Conservation (phyloP, 352 stramenopile species). For the Phytophthora palmivora region DNA sequence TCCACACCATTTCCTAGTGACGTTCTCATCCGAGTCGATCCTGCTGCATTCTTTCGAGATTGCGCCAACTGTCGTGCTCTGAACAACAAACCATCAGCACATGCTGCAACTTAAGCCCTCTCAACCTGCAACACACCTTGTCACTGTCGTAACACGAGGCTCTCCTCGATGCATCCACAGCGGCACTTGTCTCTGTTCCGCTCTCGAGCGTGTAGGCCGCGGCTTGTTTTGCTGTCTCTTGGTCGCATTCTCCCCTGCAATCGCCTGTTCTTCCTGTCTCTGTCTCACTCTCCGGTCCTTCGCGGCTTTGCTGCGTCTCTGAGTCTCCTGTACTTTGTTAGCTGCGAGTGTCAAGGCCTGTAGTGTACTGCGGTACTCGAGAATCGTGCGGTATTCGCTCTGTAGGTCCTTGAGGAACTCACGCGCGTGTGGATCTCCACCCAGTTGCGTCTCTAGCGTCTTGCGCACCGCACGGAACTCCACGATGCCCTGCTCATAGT, state of each 20-base stretch:
- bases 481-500: slow-evolving; percentile 58
- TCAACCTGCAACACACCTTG: slow-evolving; percentile 7
- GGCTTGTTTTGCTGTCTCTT: slow-evolving; percentile 30
- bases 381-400: slow-evolving; percentile 51
- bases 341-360: slow-evolving; percentile 39
- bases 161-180: slow-evolving; percentile 30
- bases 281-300: slow-evolving; percentile 21
- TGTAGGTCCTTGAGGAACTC: slow-evolving; percentile 61
- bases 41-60: slow-evolving; percentile 14
- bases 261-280: slow-evolving; percentile 23
- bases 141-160: slow-evolving; percentile 13
- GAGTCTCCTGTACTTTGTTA: slow-evolving; percentile 34
- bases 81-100: background rate
- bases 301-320: slow-evolving; percentile 27
- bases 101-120: background rate
- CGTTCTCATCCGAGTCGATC: slow-evolving; percentile 4
- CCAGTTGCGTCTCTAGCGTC: slow-evolving; percentile 42
- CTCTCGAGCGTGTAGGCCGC: slow-evolving; percentile 4
- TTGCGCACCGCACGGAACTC: slow-evolving; percentile 51
- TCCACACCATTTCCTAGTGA: slow-evolving; percentile 21
- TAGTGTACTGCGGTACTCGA: slow-evolving; percentile 57
- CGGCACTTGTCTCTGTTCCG: slow-evolving; percentile 14
- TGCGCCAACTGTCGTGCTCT: slow-evolving; percentile 30
- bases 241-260: background rate
- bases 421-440: slow-evolving; percentile 32